phyloP scores from a whole-genome alignment of 306 rosid species.

The Inga oerstediana region DNA sequence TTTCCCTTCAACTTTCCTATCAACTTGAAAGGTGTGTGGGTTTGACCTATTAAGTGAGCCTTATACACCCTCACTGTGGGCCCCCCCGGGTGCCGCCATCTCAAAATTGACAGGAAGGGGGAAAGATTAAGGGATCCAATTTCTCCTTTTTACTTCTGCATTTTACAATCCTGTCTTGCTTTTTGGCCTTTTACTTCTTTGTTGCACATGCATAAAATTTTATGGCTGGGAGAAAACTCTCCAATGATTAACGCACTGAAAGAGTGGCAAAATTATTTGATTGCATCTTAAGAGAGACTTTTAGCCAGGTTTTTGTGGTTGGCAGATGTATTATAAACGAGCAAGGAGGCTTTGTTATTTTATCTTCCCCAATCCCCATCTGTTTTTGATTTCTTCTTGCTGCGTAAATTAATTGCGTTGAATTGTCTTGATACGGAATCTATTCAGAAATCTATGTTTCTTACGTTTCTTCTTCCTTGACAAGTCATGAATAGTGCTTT shows the following conservation, averaged over 20 bases:
- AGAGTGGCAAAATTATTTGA: neutral
- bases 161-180: neutral
- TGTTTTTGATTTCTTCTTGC: neutral
- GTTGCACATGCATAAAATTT: neutral
- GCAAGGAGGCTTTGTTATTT: too few relatives aligned
- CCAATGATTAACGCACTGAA: neutral
- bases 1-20: neutral
- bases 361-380: neutral
- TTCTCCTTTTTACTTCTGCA: neutral
- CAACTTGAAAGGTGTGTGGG: neutral
- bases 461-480: slow-evolving; percentile 47
- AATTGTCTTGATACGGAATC: neutral
- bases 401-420: slow-evolving; percentile 11
- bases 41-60: neutral
- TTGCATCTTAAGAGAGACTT: neutral
- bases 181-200: neutral
- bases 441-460: slow-evolving; percentile 7
- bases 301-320: neutral
- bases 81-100: neutral
- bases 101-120: neutral
- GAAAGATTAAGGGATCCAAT: neutral
- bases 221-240: neutral
- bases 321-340: neutral
- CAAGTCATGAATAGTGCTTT: slow-evolving; percentile 67
- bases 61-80: neutral